Evolutionary conservation across 345 rosid species (phyloP).

Genomic region (Pistacia atlantica): DNA sequence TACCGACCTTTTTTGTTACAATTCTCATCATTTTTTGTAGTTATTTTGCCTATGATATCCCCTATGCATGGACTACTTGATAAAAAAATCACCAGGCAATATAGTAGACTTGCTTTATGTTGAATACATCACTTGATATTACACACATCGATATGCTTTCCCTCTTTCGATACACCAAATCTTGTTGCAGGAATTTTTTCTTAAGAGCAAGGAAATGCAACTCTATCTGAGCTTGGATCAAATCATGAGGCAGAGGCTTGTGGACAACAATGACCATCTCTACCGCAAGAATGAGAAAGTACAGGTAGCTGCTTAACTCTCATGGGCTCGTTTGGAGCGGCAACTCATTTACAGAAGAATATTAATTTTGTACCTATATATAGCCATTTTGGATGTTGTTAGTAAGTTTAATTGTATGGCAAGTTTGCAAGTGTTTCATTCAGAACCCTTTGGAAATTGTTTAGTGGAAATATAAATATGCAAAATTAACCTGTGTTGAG

Average conservation of each 20-base stretch:
- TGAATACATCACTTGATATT: not conserved
- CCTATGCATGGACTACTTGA: not conserved
- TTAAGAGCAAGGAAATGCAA: constrained; percentile 12
- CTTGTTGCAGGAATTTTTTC: not conserved
- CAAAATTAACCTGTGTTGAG: not conserved
- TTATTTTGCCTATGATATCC: not conserved
- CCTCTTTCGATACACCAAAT: constrained; percentile 2
- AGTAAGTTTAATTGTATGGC: not conserved
- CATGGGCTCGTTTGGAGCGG: constrained; percentile 5
- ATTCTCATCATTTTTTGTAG: not conserved
- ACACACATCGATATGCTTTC: constrained; percentile 1
- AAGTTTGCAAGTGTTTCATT: not conserved
- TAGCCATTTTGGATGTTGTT: not conserved
- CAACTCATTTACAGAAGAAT: not conserved
- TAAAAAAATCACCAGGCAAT: not conserved
- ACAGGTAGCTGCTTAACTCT: constrained; percentile 2
- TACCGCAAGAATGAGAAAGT: not conserved
- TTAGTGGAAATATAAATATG: not conserved
- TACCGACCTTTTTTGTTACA: not conserved
- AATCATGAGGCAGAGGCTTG: constrained; percentile 1
- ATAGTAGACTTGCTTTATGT: not conserved
- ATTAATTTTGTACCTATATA: constrained; percentile 1
- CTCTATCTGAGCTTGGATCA: constrained; percentile 13
- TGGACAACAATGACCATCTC: not conserved
- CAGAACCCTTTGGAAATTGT: not conserved